Evolutionary conservation across 257 asterid species (phyloP), one percentile per base, ranked within the genome.

Genomic region (Perilla frutescens): DNA sequence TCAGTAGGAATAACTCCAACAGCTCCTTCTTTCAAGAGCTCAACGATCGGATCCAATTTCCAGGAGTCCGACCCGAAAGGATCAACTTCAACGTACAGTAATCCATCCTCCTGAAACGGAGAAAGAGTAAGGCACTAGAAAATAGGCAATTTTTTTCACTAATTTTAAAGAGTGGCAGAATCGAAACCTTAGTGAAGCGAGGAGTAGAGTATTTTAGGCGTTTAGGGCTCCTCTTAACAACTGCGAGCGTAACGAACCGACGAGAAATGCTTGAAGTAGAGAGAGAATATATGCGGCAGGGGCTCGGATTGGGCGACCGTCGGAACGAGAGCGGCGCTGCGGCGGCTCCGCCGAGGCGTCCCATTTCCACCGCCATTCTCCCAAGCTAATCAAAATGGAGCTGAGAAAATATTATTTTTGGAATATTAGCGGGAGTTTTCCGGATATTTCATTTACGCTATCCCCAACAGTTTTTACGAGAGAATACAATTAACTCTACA

Each of bases 1-100:
- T 93, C 98, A 20, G 98, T 93, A 39, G 98, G 98, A 80, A 93
- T 91, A 65, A 93, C 98, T 70, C 97, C 97, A 71, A 93, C 97
- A 74, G 98, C 98, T 71, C 97, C 97, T 80, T 84, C 75, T 63
- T 89, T 89, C 79, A 93, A 76, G 49, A 89, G 98, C 76, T 83
- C 89, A 78, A 89, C 80, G 60, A 91, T 73, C n/a, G 90, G 90
- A 70, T 93, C 97, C 80, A 91, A 64, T 82, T 86, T 93, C 98
- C 98, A 93, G 13, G 96, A 62, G 83, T 93, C 96, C 68, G 84
- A 80, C 55, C 96, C 98, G 59, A 70, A 76, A 29, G 92, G 92
- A 78, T 91, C 98, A 71, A 89, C 97, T 77, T 88, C 89, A 50
- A 93, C 89, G 77, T 87, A 89, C 73, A 84, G 50, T 40, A 91